Evolutionary conservation across 305 asterid species (phyloP).

Genomic region (Ilex paraguariensis): DNA sequence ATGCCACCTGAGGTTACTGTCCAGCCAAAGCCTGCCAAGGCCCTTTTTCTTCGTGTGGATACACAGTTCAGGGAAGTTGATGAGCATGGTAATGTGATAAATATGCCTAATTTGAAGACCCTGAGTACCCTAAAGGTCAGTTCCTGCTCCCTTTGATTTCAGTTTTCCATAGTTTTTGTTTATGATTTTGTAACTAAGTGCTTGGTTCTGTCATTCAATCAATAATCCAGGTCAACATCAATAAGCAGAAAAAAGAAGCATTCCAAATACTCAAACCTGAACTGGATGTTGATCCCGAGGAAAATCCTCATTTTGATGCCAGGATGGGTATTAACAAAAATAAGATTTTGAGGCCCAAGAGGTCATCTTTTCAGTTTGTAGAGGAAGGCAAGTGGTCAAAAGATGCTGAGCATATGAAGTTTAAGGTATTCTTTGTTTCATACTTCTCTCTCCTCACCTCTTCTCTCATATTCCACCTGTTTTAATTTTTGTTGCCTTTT

Average conservation of each 20-base stretch:
- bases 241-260: constrained; percentile 90
- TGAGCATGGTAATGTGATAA: constrained; percentile 85
- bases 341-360: constrained; percentile 87
- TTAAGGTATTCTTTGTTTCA: constrained; percentile 47
- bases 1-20: constrained; percentile 59
- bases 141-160: background rate
- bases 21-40: constrained; percentile 88
- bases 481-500: background rate
- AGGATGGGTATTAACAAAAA: constrained; percentile 76
- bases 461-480: background rate
- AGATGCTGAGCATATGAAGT: constrained; percentile 75
- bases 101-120: constrained; percentile 63
- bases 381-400: constrained; percentile 98
- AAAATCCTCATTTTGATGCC: constrained; percentile 79
- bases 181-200: no score
- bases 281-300: constrained; percentile 81
- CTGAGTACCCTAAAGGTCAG: constrained; percentile 88
- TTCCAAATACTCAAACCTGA: constrained; percentile 96
- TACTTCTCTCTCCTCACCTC: background rate
- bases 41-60: constrained; percentile 92
- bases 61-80: constrained; percentile 90
- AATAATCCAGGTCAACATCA: constrained; percentile 68
- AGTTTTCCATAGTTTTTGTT: background rate
- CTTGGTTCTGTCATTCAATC: background rate
- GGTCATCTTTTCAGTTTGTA: constrained; percentile 79